Percentiles rank a stretch among this genome's conserved stretches.
Evolutionary conservation across 2,329 filamentous ascomycete species (phyloP).

Genomic region (Colletotrichum camelliae): DNA sequence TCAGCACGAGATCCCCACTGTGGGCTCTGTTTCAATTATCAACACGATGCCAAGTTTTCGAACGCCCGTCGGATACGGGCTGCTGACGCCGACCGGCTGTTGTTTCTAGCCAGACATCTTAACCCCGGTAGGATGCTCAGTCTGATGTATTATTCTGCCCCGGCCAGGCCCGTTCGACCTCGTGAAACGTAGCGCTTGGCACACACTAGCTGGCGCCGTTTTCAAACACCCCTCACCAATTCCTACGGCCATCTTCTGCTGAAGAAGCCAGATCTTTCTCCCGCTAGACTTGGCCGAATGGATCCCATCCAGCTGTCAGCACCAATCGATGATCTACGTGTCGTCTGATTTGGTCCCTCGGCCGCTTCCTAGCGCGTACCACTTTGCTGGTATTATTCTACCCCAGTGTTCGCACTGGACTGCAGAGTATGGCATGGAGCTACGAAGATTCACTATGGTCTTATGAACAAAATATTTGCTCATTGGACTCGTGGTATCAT

Average conservation of each 20-base stretch:
- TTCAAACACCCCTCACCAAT: neutral
- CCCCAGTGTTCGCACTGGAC: no score
- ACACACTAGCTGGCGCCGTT: neutral
- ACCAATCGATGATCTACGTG: neutral
- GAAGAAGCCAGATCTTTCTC: neutral
- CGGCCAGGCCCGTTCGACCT: neutral
- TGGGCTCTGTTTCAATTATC: neutral
- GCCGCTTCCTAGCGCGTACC: neutral
- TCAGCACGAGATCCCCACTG: neutral
- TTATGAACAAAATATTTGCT: neutral
- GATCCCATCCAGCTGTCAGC: neutral
- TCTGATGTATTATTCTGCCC: neutral
- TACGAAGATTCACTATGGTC: neutral
- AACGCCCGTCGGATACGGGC: neutral
- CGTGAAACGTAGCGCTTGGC: neutral
- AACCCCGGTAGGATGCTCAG: neutral
- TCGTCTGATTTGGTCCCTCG: neutral
- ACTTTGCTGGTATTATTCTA: neutral
- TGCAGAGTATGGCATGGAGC: neutral
- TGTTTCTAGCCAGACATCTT: neutral
- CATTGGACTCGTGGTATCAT: neutral
- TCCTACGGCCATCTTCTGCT: neutral
- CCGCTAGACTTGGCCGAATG: neutral
- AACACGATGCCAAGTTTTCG: fast-evolving
- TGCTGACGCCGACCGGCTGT: neutral